Evolutionary conservation across 345 rosid species (phyloP).

Genomic region (Alliaria petiolata): DNA sequence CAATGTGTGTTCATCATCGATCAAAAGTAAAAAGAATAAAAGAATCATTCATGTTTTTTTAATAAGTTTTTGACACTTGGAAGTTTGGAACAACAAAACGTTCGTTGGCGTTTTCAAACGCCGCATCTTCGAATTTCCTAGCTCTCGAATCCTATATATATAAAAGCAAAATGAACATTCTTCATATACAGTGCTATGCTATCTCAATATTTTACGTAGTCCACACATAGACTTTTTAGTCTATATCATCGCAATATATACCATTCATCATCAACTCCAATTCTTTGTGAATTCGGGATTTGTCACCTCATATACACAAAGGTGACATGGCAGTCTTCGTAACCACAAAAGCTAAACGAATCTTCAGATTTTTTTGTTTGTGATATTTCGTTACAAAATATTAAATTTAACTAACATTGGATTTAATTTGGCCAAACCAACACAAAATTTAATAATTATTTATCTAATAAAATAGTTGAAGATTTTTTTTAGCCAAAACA

Average conservation of each 20-base stretch:
- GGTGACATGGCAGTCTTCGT: not conserved
- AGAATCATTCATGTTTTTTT: constrained; percentile 8
- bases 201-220: not conserved
- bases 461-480: too few species aligned
- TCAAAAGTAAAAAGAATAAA: constrained; percentile 19
- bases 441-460: too few species aligned
- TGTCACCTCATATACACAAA: not conserved
- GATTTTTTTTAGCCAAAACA: too few species aligned
- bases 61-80: not conserved
- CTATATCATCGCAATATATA: not conserved
- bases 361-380: too few species aligned
- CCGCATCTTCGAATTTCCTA: not conserved
- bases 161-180: not conserved
- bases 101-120: constrained; percentile 25
- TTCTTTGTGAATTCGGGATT: not conserved
- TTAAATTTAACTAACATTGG: too few species aligned
- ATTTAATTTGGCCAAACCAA: too few species aligned
- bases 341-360: too few species aligned
- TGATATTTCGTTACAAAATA: too few species aligned
- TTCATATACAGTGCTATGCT: not conserved
- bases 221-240: not conserved
- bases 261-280: not conserved
- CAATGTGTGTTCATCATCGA: not conserved
- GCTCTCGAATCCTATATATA: not conserved
- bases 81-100: constrained; percentile 21